These are phyloP conservation scores for Hortiboletus campestris DNA, from an alignment of 768 basidiomycete species.

Conservation along the genomic window DNA sequence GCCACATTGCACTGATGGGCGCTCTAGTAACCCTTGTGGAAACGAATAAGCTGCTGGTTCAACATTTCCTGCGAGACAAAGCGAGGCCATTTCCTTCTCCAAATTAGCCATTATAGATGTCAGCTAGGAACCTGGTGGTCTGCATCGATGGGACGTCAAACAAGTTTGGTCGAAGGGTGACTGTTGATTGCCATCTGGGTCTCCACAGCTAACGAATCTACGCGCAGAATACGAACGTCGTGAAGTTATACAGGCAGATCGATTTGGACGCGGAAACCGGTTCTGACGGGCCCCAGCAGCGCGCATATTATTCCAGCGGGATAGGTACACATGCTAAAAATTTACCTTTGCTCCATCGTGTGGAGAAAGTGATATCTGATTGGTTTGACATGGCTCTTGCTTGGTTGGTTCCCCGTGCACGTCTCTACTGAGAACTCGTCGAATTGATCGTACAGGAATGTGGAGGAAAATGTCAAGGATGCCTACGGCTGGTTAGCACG, in stretches of 20 bases:
- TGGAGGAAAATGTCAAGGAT: not conserved
- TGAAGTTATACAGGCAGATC: slow-evolving; percentile 31
- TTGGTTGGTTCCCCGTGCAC: not conserved
- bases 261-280: slow-evolving; percentile 6
- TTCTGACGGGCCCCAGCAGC: slow-evolving; percentile 9
- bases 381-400: not conserved
- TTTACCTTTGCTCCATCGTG: not conserved
- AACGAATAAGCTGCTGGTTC: too few relatives aligned
- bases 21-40: too few relatives aligned
- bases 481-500: not conserved
- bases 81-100: too few relatives aligned
- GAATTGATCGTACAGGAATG: not conserved
- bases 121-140: slow-evolving; percentile 32
- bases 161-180: slow-evolving; percentile 37
- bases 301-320: slow-evolving; percentile 36
- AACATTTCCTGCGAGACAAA: too few relatives aligned
- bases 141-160: slow-evolving; percentile 23
- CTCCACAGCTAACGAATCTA: too few relatives aligned
- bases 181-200: slow-evolving; percentile 10
- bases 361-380: not conserved
- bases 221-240: slow-evolving; percentile 34
- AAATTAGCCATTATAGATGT: too few relatives aligned
- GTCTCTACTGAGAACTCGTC: too few relatives aligned
- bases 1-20: too few relatives aligned
- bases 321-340: slow-evolving; percentile 29